phyloP scores from a whole-genome alignment of 2,329 filamentous ascomycete genomes.

The Graphilbum ipis-grandicollis region DNA sequence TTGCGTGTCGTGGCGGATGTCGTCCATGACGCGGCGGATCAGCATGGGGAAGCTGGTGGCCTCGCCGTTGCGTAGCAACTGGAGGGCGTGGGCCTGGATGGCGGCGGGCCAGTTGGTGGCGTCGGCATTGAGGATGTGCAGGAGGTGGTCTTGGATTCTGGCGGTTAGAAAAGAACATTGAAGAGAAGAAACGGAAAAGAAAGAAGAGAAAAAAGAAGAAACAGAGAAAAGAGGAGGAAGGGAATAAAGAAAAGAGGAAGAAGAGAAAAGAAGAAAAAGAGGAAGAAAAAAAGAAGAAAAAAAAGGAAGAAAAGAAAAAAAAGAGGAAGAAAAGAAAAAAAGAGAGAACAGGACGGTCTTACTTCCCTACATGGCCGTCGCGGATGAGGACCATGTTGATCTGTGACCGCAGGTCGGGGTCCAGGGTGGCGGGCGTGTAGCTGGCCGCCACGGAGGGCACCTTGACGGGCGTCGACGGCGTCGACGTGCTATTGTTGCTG shows the following conservation, averaged over 20 bases:
- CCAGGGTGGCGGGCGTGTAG: slow-evolving; percentile 42
- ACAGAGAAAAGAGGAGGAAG: slow-evolving; percentile 1
- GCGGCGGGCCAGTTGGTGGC: slow-evolving; percentile 43
- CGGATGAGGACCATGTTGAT: slow-evolving; percentile 41
- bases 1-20: slow-evolving; percentile 34
- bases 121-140: slow-evolving; percentile 43
- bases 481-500: neutral
- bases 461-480: slow-evolving; percentile 38
- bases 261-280: slow-evolving; percentile 1
- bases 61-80: slow-evolving; percentile 42
- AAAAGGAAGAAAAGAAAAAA: slow-evolving; percentile 4
- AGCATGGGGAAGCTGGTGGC: slow-evolving; percentile 43
- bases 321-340: neutral
- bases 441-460: slow-evolving; percentile 40
- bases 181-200: neutral
- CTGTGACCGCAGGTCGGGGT: slow-evolving; percentile 43
- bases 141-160: slow-evolving; percentile 47
- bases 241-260: neutral
- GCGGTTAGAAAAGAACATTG: neutral
- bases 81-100: slow-evolving; percentile 40
- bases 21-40: slow-evolving; percentile 41
- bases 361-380: slow-evolving; percentile 44
- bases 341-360: slow-evolving; percentile 10
- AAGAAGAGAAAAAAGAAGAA: neutral
- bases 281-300: neutral